Evolutionary conservation across 257 asterid species (phyloP).

Genomic region (Nicotiana attenuata): DNA sequence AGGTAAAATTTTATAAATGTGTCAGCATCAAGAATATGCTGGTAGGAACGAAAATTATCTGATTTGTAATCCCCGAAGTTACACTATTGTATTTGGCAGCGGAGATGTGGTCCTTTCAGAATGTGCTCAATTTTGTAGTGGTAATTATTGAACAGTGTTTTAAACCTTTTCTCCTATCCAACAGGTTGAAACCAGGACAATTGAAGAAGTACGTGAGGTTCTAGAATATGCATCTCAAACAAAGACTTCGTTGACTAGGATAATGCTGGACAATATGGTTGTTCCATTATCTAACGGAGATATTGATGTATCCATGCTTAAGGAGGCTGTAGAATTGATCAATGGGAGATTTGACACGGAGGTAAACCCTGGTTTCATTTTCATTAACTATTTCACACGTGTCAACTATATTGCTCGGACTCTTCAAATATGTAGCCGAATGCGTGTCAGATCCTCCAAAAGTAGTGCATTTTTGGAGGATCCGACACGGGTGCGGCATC

Average conservation of each 20-base stretch:
- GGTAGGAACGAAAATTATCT: neutral
- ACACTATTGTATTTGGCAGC: neutral
- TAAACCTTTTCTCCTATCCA: conserved; percentile 6
- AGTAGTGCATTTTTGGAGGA: too few relatives aligned
- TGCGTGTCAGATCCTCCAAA: neutral
- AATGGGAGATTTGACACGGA: conserved; percentile 82
- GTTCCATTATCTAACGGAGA: conserved; percentile 76
- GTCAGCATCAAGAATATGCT: neutral
- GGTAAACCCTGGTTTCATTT: conserved; percentile 28
- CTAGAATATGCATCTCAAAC: conserved; percentile 66
- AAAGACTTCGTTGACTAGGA: conserved; percentile 64
- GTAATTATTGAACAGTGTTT: neutral
- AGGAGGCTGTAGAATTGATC: conserved; percentile 73
- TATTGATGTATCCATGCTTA: conserved; percentile 85
- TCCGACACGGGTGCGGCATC: too few relatives aligned
- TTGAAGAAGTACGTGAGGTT: conserved; percentile 80
- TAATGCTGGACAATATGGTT: conserved; percentile 97
- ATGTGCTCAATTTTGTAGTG: too few relatives aligned
- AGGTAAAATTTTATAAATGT: neutral
- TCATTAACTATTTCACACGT: conserved; percentile 4
- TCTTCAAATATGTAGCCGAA: too few relatives aligned
- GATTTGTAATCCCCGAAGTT: neutral
- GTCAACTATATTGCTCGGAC: too few relatives aligned
- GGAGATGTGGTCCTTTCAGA: neutral
- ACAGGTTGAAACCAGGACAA: conserved; percentile 91